Evolutionary conservation across 164 flowering plant genomes (phyloP), one percentile per base, ranked within the genome.

Genomic region (Stephania japonica): DNA sequence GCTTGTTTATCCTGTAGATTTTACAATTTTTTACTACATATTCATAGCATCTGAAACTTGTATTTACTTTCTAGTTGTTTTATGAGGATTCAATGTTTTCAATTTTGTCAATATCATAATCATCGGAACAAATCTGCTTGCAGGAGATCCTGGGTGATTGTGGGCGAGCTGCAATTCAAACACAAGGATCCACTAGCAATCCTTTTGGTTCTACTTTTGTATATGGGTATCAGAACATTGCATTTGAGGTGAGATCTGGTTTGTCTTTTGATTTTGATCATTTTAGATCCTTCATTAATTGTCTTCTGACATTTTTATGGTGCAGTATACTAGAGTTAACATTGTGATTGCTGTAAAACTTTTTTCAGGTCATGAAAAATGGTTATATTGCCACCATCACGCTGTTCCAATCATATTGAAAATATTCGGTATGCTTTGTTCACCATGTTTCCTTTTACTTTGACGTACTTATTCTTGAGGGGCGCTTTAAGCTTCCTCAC

Each of bases 131-230:
- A 16, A 18, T 56, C 18, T 56, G 4, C 62, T 56, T 74, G 42
- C 76, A 95, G 99, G 99, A 88, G 71, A 89, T 92, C 70, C 96
- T 95, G 43, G 99, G 99, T 71, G 97, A 95, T 76, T 85, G 94
- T 82, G 99, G 98, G 47, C 90, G 89, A 68, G 98, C 97, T 70
- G 98, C 96, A 49, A 93, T 95, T 27, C 97, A 92, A 80, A 91
- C 99, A 50, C 97, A 92, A 80, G 99, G 98, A 43, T 95, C 98
- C 68, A 78, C 89, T 2, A 88, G 88, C 84, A 95, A 95, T 80
- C 99, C 96, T 68, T 94, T 95, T 83, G 99, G 99, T 74, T 89
- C 97, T 27, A 93, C 99, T 50, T 87, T 90, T 78, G 99, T 95
- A 21, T 93, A 95, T 83, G 99, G 98, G 8, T 95, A 91, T 80